Base-by-base conservation (phyloP, 2,329 filamentous ascomycete genomes). In the Ramularia collo-cygni region DNA sequence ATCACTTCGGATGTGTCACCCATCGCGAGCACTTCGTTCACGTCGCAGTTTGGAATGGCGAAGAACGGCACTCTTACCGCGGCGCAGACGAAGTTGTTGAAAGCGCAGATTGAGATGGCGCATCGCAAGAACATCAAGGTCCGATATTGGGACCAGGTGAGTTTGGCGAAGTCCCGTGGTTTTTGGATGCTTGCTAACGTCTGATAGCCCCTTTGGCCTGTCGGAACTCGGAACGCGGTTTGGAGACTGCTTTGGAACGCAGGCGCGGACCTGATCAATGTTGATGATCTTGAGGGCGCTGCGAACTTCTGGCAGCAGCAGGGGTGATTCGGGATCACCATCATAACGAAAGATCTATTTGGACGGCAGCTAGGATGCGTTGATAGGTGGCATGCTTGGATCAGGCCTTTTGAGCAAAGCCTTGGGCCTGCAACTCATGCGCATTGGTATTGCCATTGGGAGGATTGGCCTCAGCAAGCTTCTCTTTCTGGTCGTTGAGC, bases 201-300 rank as follows among this genome's bases (percentile, higher is more conserved):
- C n/a, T n/a, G n/a, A 10, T 24, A 24, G 46, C 79, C 79, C 0
- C 64, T 63, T 2, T 82, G 70, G 65, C 77, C 77, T 0, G 60
- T 81, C 18, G 67, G 71, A n/a, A 72, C 69, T 15, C 62, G 79
- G 16, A 76, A 81, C 55, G 62, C 65, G 8, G 60, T 79, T 4
- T 83, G 79, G 79, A 63, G 69, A 47, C 68, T 65, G 4, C 57
- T 83, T 44, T 65, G 72, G 48, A 64, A 71, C 36, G 74, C 74
- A 42, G 77, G 76, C 0, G 75, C 77, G n/a, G 72, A 72, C 42
- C 55, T 83, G 42, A 51, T 83, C 36, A 82, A 81, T 58, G 77
- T 74, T 0, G 79, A 83, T 66, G 78, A 83, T 61, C 48, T 82
- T 36, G 64, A 70, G 44, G 77, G 60, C 14, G 70, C 64, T 12